Evolutionary conservation across 2,329 filamentous ascomycete species (phyloP), one percentile per base, ranked within the genome.

Genomic region (Nakataea oryzae): DNA sequence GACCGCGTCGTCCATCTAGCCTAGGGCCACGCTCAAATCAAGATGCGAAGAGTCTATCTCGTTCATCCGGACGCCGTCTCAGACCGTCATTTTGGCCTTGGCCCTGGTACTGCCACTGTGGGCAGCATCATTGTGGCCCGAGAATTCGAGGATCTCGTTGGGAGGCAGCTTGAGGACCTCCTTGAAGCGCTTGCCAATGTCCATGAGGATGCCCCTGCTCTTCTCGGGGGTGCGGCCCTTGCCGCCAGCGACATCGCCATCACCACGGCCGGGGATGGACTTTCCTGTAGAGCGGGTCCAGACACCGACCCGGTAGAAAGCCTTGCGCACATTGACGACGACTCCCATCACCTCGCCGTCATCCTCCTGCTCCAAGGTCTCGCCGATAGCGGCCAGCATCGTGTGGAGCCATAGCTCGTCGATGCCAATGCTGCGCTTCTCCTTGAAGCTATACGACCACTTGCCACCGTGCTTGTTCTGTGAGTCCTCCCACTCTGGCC

Each of bases 401-500:
- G 96, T 90, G 75, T 97, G 91, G 64, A 99, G 86, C 95, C 95
- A 99, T 62, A 96, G 84, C 63, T 93, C 90, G 74, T 99, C 93
- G 75, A 97, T 96, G 70, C 93, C 90, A 74, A 96, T 85, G 68
- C 82, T 86, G 72, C 90, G 88, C 85, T 96, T 97, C 70, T 97
- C 91, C 82, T 96, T 96, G 87, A 96, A 97, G 72, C 91, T 89
- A 80, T 96, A 97, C 29, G 93, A 93, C 95, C 95, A 99, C 79
- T 97, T 97, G 78, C 95, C 95, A 70, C 95, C 95, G 75, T 97
- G 92, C 85, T 97, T 99, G 82, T 99, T 99, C 81, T 97, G 92
- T 29, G 86, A 83, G 74, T 99, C 95, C 78, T 99, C 95, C 95
- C 95, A 99, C 79, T 99, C 96, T 47, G 95, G 95, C 66, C 95